Percentiles rank a stretch among this genome's conserved stretches.
phyloP scores from a whole-genome alignment of 148 eudicot species.

The Fagopyrum esculentum region DNA sequence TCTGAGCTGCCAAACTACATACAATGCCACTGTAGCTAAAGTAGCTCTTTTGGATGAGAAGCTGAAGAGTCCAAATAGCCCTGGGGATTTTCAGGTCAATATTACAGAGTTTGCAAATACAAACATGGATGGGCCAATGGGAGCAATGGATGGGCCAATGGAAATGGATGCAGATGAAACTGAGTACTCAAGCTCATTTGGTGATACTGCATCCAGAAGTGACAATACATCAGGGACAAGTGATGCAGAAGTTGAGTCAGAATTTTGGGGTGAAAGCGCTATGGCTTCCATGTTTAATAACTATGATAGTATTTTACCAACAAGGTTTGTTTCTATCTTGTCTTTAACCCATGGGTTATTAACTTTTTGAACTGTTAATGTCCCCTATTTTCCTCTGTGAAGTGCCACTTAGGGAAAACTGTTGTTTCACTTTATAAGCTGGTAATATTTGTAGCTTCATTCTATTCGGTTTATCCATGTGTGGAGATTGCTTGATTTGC shows the following conservation, averaged over 20 bases:
- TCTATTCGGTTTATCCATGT: background rate
- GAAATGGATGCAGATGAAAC: conserved; percentile 73
- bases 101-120: conserved; percentile 24
- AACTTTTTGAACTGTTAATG: background rate
- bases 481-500: background rate
- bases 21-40: conserved; percentile 27
- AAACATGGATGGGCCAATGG: conserved; percentile 20
- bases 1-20: conserved; percentile 28
- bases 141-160: conserved; percentile 21
- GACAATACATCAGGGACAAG: conserved; percentile 51
- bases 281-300: conserved; percentile 41
- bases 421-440: background rate
- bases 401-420: background rate
- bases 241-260: conserved; percentile 87
- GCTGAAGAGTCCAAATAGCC: conserved; percentile 18
- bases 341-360: background rate
- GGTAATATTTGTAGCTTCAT: background rate
- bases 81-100: conserved; percentile 31
- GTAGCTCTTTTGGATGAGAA: conserved; percentile 38
- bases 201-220: conserved; percentile 57
- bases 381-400: background rate
- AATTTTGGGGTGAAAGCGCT: conserved; percentile 36
- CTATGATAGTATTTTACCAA: conserved; percentile 34
- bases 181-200: conserved; percentile 91
- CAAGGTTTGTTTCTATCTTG: conserved; percentile 36